Base-by-base conservation (phyloP, 805 yeast species). In the Metschnikowia hibisci region DNA sequence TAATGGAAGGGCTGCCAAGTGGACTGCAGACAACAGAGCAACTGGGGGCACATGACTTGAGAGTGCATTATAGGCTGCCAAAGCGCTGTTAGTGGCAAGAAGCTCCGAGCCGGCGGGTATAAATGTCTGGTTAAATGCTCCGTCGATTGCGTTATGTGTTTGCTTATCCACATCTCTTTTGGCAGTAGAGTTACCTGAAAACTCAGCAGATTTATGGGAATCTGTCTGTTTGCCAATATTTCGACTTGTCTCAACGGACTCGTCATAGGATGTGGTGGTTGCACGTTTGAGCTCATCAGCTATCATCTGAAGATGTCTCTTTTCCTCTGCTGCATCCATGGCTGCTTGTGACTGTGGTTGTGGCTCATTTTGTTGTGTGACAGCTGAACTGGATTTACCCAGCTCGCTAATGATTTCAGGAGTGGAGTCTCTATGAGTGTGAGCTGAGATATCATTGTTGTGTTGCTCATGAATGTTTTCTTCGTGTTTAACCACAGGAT, bases 1-100 rank as follows among this genome's bases (percentile, higher is more conserved):
- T 40, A 82, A 60, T 2, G 87, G 86, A 30, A 82, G 62, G 1
- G 84, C 81, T 0, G 82, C 77, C 32, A 81, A 57, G 53, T 81
- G 84, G 0, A 81, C 80, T 39, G 61, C 61, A 2, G 68, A 56
- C 30, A 62, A 45, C 38, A 50, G 52, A 4, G 71, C 65, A 8
- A 64, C 48, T 1, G 69, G 62, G 2, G 74, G 73, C 29, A 60
- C 45, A 44, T 66, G 73, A 43, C 62, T 60, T 3, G 71, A 60
- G 27, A 71, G 53, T n/a, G 71, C 71, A 31, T 63, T 64, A 48
- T 70, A 71, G 1, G 74, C 72, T 1, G 70, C 71, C 31, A 66
- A 58, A 1, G 74, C 74, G 8, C 64, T 49, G 40, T 62, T 66
- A 5, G 73, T 61, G 41, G 67, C 69, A 22, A 68, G 51, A 16